Evolutionary conservation across 106 monocot genomes (phyloP), one percentile per base, ranked within the genome.

Genomic region (Acanthochlamys bracteata): DNA sequence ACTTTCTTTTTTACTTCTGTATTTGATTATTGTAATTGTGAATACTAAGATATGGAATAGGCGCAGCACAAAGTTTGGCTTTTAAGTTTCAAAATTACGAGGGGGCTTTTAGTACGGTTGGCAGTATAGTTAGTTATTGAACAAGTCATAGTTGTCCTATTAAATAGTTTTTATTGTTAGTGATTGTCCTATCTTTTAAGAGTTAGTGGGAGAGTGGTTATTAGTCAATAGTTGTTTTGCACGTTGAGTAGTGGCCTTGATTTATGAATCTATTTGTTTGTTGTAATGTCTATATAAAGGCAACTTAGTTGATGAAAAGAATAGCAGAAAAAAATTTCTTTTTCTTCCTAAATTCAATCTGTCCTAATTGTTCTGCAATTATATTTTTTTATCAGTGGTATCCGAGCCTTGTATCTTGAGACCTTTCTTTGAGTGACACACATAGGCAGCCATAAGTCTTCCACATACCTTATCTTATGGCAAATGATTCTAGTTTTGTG

Each of bases 401-500:
- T 49, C 49, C 12, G 49, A 49, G 49, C 49, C 2, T 33, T 33
- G 33, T 33, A 33, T 33, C 33, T 33, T 33, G 33, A 33, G 33
- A 49, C 15, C 17, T 17, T 49, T 49, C 12, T 49, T 49, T 49
- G 49, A 14, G 49, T 49, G 17, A 49, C 3, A 49, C 17, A 14
- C 17, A 49, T 12, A 49, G 33, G 33, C 33, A 33, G 33, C 33
- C 33, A 33, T 33, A 33, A 33, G 33, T 33, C 33, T 33, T 33
- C 33, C 33, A 33, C 33, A 6, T 33, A 33, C 33, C 33, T 33
- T n/a, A n/a, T n/a, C n/a, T 33, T 33, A 49, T 49, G 55, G 55
- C 55, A 20, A 20, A 15, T 55, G 55, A 55, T 33, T 33, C 33
- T 20, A 65, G 24, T 61, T 61, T 20, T 61, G 61, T 61, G 3